These are phyloP conservation scores for Exophiala spinifera DNA, from an alignment of 2,329 filamentous ascomycete genomes.

Conservation along the genomic window DNA sequence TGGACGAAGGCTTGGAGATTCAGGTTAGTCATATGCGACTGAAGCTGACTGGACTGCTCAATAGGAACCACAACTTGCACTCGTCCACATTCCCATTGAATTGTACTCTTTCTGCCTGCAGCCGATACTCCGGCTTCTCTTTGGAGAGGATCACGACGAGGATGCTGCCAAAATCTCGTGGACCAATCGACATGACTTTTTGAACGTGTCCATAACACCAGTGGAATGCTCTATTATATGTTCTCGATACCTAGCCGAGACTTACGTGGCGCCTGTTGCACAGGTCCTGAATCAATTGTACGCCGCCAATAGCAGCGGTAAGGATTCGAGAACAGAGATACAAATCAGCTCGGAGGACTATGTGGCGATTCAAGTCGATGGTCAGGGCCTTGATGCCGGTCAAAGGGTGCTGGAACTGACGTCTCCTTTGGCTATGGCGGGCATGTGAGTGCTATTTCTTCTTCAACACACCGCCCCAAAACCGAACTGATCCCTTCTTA, in stretches of 20 bases:
- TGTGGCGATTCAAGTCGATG: constrained; percentile 83
- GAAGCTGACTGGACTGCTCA: neutral
- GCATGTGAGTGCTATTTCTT: constrained; percentile 60
- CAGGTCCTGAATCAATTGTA: constrained; percentile 52
- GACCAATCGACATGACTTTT: constrained; percentile 67
- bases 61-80: constrained; percentile 79
- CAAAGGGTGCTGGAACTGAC: constrained; percentile 89
- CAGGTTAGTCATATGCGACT: too few species aligned
- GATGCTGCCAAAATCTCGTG: constrained; percentile 35
- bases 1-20: too few species aligned
- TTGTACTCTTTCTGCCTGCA: constrained; percentile 77
- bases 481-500: constrained; percentile 33
- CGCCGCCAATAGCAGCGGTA: constrained; percentile 36
- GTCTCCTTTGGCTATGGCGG: constrained; percentile 82
- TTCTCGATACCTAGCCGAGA: constrained; percentile 67
- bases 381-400: constrained; percentile 84
- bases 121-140: constrained; percentile 78
- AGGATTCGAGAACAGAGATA: constrained; percentile 49
- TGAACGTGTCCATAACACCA: constrained; percentile 90
- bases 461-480: neutral
- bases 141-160: constrained; percentile 56
- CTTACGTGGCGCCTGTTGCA: constrained; percentile 72
- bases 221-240: constrained; percentile 92
- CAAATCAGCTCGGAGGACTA: constrained; percentile 80
- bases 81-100: constrained; percentile 84